Conservation (phyloP, 768 basidiomycete species). For the Exidia glandulosa region DNA sequence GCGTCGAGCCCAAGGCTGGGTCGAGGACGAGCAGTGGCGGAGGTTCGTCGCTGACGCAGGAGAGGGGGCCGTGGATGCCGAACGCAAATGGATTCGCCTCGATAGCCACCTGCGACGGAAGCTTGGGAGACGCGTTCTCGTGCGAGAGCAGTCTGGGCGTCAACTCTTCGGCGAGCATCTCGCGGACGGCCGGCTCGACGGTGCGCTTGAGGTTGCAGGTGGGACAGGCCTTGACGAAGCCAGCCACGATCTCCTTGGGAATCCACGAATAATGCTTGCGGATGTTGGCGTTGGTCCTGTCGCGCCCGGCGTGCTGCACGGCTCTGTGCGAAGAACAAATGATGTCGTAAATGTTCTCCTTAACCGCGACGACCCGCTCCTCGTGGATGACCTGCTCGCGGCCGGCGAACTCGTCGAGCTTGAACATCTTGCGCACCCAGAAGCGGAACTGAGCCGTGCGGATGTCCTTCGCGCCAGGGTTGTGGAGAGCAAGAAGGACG, state of each 20-base stretch:
- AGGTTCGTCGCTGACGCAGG: too few species aligned
- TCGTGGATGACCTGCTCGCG: conserved; percentile 51
- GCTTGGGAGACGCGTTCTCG: neutral
- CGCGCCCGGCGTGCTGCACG: conserved; percentile 62
- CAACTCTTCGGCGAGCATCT: neutral
- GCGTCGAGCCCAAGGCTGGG: too few species aligned
- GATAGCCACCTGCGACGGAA: too few species aligned
- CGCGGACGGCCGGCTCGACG: conserved; percentile 16
- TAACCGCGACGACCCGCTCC: conserved; percentile 60
- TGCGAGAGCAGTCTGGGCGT: neutral
- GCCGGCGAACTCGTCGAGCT: conserved; percentile 19
- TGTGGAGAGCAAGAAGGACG: conserved; percentile 56
- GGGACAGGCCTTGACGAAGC: conserved; percentile 70
- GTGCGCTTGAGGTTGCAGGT: conserved; percentile 47
- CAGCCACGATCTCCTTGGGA: conserved; percentile 71
- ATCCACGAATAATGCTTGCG: conserved; percentile 70
- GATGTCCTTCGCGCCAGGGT: conserved; percentile 34
- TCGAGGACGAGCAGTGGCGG: too few species aligned
- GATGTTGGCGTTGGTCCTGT: conserved; percentile 61
- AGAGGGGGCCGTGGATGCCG: too few species aligned
- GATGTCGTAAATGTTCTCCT: conserved; percentile 69
- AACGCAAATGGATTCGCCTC: too few species aligned
- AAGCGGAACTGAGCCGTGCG: conserved; percentile 63
- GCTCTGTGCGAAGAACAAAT: conserved; percentile 62
- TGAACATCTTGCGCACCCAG: conserved; percentile 80